Percentiles rank a stretch among this genome's conserved stretches.
Conservation (phyloP, 257 asterid species). For the Solanum sejunctum region DNA sequence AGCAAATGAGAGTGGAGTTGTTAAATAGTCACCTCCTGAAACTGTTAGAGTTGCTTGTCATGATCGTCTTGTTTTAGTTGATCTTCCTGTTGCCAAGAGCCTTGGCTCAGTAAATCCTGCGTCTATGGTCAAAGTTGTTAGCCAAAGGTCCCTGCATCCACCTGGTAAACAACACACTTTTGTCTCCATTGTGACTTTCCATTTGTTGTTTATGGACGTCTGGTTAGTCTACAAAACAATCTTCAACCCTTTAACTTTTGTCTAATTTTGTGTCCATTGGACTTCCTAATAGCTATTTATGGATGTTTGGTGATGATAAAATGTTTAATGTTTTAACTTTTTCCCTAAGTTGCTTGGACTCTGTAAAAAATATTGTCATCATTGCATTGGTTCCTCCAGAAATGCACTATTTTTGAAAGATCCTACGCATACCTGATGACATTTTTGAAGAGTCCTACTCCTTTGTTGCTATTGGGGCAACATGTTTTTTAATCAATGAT, state of each 20-base stretch:
- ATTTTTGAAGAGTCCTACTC: neutral
- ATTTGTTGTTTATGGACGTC: conserved; percentile 82
- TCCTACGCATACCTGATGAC: neutral
- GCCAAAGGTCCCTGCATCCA: conserved; percentile 85
- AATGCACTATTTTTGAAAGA: neutral
- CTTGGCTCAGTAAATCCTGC: conserved; percentile 48
- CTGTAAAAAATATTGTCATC: neutral
- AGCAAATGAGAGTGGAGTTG: conserved; percentile 45
- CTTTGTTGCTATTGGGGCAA: neutral
- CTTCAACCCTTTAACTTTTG: neutral
- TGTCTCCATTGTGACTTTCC: conserved; percentile 86
- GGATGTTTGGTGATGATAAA: neutral
- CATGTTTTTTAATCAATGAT: too few species aligned
- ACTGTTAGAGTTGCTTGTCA: conserved; percentile 90
- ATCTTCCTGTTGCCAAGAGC: conserved; percentile 91
- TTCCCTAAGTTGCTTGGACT: neutral
- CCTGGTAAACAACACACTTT: conserved; percentile 90
- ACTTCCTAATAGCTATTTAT: neutral
- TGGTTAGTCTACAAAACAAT: conserved; percentile 28
- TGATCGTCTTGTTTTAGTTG: conserved; percentile 85
- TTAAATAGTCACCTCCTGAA: conserved; percentile 41
- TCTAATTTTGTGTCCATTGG: neutral
- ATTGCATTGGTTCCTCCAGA: neutral
- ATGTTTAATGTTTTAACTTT: neutral
- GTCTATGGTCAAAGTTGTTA: conserved; percentile 55